Evolutionary conservation across 352 stramenopile species (phyloP).

Genomic region (Pythium coloratum): DNA sequence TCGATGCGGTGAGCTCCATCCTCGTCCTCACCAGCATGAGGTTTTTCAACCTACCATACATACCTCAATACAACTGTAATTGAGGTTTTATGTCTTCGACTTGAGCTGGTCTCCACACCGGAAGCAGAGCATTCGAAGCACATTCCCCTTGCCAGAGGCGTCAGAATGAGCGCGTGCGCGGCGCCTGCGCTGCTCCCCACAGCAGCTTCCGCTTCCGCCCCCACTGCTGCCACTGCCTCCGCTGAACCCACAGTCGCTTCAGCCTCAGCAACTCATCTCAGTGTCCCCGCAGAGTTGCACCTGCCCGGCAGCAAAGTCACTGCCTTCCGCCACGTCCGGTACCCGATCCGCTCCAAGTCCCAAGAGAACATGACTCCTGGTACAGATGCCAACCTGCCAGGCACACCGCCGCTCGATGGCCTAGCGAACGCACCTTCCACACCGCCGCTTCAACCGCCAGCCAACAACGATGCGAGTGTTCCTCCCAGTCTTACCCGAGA

Average conservation of each 20-base stretch:
- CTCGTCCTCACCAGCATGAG: not conserved
- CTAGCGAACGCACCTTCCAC: not conserved
- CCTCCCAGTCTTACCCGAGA: conserved; percentile 27
- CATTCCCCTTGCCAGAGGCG: not conserved
- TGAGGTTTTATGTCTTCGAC: conserved; percentile 10
- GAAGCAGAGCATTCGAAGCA: not conserved
- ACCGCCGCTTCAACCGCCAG: not conserved
- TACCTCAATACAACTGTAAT: not conserved
- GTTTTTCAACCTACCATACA: conserved; percentile 3
- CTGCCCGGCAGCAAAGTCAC: not conserved
- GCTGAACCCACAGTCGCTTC: not conserved
- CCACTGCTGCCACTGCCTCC: not conserved
- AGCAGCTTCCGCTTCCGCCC: not conserved
- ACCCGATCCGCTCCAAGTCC: conserved; percentile 7
- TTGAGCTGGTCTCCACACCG: conserved; percentile 4
- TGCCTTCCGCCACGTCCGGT: conserved; percentile 26
- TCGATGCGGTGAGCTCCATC: not conserved
- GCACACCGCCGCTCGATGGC: conserved; percentile 51
- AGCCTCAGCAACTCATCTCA: not conserved
- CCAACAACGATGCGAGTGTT: conserved; percentile 4
- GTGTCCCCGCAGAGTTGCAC: conserved; percentile 4
- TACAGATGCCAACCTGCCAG: conserved; percentile 42
- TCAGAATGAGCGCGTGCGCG: conserved; percentile 1
- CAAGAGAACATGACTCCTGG: conserved; percentile 5
- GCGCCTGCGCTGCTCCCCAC: not conserved